Evolutionary conservation across 495 filamentous ascomycete genomes (phyloP).

Genomic region (Letharia lupina): DNA sequence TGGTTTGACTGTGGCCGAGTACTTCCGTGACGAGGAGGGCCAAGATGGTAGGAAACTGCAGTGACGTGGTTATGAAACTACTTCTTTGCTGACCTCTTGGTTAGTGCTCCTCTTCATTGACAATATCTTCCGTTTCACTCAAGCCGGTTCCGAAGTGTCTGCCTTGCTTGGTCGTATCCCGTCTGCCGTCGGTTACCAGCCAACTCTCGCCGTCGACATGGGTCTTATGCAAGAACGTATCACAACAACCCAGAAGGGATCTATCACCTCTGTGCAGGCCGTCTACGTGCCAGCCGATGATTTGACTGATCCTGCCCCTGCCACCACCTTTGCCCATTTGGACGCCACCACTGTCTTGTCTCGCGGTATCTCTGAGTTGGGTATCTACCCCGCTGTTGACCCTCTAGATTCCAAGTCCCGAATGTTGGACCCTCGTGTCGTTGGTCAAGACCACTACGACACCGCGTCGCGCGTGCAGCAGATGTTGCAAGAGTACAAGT

Average conservation of each 20-base stretch:
- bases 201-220: conserved; percentile 99
- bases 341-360: conserved; percentile 99
- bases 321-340: conserved; percentile 99
- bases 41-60: conserved; percentile 61
- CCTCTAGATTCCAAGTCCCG: conserved; percentile 98
- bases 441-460: conserved; percentile 95
- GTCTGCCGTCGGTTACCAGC: conserved; percentile 99
- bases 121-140: conserved; percentile 99
- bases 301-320: conserved; percentile 98
- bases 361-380: conserved; percentile 99
- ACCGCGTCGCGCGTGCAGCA: conserved; percentile 92
- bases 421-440: conserved; percentile 98
- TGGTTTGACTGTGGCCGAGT: conserved; percentile 80
- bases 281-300: conserved; percentile 99
- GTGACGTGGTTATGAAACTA: neutral
- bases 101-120: conserved; percentile 96
- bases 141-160: conserved; percentile 99
- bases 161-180: conserved; percentile 98
- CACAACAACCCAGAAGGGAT: conserved; percentile 98
- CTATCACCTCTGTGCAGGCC: conserved; percentile 99
- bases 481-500: conserved; percentile 99
- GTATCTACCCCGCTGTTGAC: conserved; percentile 99
- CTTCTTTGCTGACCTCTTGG: conserved; percentile 20
- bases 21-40: conserved; percentile 96
- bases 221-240: conserved; percentile 99